Conservation (phyloP, 1,284 basidiomycete genomes). For the Sporisorium sorghi region DNA sequence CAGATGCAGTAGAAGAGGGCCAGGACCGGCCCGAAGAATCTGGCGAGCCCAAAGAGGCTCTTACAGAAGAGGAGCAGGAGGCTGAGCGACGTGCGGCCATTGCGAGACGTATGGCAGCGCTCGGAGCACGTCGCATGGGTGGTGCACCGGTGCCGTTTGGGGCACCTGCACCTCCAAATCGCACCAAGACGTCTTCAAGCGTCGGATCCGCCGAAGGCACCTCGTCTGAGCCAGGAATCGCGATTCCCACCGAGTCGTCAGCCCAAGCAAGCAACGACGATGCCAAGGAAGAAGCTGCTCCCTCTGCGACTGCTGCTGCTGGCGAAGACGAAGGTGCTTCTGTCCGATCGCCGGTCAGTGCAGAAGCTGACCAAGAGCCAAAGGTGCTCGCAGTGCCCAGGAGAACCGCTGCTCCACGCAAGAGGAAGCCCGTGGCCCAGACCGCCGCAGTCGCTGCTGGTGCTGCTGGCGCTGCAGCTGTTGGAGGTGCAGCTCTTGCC, state of each 20-base stretch:
- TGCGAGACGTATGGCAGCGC: conserved; percentile 64
- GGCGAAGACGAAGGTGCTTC: conserved; percentile 1
- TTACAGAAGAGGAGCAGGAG: conserved; percentile 58
- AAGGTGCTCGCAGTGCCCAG: conserved; percentile 59
- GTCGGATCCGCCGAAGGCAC: conserved; percentile 32
- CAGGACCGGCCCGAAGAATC: conserved; percentile 14
- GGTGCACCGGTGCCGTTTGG: conserved; percentile 42
- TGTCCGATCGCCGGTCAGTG: conserved; percentile 12
- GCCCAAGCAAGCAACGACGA: conserved; percentile 4
- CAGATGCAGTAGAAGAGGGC: neutral
- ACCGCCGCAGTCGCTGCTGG: conserved; percentile 17
- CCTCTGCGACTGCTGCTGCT: neutral
- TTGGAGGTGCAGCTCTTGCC: conserved; percentile 5
- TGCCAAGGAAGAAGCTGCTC: conserved; percentile 5
- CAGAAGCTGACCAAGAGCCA: conserved; percentile 26
- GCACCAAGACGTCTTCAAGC: conserved; percentile 25
- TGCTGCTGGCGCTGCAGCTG: conserved; percentile 10
- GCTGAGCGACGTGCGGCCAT: conserved; percentile 58
- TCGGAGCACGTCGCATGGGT: conserved; percentile 65
- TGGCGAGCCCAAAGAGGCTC: conserved; percentile 30
- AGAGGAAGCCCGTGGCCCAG: conserved; percentile 41
- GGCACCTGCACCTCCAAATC: conserved; percentile 32
- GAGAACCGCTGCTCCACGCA: conserved; percentile 57
- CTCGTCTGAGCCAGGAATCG: conserved; percentile 46
- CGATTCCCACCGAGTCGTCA: conserved; percentile 16